Percentiles rank a stretch among this genome's conserved stretches.
Evolutionary conservation across 108 stramenopile species (phyloP).

Genomic region (Nitzschia sp.): DNA sequence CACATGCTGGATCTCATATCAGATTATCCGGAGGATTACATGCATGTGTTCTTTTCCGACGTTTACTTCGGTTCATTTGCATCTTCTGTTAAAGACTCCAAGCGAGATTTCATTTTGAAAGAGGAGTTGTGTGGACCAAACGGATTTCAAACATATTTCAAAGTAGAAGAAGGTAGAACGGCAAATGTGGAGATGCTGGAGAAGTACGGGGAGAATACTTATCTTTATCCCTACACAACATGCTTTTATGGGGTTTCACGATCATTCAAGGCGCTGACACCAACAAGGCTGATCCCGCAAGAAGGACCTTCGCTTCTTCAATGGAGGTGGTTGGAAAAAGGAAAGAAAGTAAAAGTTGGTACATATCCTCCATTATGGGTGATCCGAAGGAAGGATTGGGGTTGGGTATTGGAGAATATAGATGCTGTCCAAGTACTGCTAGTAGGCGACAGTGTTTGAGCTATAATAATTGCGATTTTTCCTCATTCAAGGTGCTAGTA

Average conservation of each 20-base stretch:
- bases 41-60: slow-evolving; percentile 21
- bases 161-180: slow-evolving; percentile 21
- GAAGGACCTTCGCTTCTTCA: too few relatives aligned
- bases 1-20: slow-evolving; percentile 38
- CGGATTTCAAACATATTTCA: slow-evolving; percentile 40
- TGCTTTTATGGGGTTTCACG: slow-evolving; percentile 25
- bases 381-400: slow-evolving; percentile 24
- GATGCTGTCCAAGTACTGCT: slow-evolving; percentile 12
- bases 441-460: too few relatives aligned
- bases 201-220: slow-evolving; percentile 15
- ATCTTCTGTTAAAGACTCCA: slow-evolving; percentile 28
- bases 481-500: too few relatives aligned
- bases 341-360: slow-evolving; percentile 23
- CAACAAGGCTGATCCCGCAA: slow-evolving; percentile 9
- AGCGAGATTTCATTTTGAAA: slow-evolving; percentile 15
- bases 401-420: slow-evolving; percentile 38
- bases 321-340: slow-evolving; percentile 32
- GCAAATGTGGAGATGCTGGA: slow-evolving; percentile 9
- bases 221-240: slow-evolving; percentile 25
- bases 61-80: slow-evolving; percentile 37
- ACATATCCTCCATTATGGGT: slow-evolving; percentile 29
- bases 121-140: slow-evolving; percentile 18
- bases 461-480: too few relatives aligned
- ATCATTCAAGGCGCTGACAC: background rate
- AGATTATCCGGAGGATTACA: slow-evolving; percentile 1